Percentiles rank a stretch among this genome's conserved stretches.
phyloP scores from a whole-genome alignment of 176 grass and related monocot genomes.

The Saccharum spontaneum region DNA sequence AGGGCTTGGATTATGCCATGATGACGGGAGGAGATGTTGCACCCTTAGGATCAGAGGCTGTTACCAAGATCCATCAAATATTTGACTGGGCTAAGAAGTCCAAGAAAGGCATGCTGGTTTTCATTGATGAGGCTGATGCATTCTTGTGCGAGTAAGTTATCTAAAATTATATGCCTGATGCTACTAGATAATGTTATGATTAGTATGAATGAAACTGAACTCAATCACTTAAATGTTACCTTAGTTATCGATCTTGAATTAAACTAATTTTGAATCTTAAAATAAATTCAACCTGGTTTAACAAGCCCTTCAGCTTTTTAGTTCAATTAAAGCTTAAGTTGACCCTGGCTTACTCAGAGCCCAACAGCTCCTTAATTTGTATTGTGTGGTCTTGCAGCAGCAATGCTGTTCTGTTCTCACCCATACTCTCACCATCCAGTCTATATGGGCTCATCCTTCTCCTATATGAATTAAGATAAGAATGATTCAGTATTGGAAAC shows the following conservation, averaged over 20 bases:
- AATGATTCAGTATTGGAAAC: not conserved
- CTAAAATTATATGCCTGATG: not conserved
- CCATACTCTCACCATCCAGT: not conserved
- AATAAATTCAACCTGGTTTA: not conserved
- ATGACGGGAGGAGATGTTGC: conserved; percentile 97
- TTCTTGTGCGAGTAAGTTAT: conserved; percentile 95
- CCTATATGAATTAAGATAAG: not conserved
- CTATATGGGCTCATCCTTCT: not conserved
- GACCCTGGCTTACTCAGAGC: not conserved
- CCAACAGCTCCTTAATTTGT: not conserved
- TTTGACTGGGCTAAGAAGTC: conserved; percentile 98
- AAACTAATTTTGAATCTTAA: conserved; percentile 10
- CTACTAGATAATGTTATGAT: not conserved
- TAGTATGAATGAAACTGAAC: not conserved
- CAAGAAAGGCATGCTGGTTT: conserved; percentile 79
- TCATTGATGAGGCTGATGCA: conserved; percentile 96
- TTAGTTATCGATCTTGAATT: not conserved
- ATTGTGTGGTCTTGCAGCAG: not conserved
- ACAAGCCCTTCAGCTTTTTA: not conserved
- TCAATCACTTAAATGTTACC: not conserved
- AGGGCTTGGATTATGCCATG: conserved; percentile 97
- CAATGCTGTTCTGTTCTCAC: not conserved
- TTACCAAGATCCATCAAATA: conserved; percentile 98
- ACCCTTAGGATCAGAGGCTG: conserved; percentile 81
- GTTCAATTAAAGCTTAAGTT: not conserved